Conservation (phyloP, 1,139 yeast species). For the Wickerhamomyces sp. region DNA sequence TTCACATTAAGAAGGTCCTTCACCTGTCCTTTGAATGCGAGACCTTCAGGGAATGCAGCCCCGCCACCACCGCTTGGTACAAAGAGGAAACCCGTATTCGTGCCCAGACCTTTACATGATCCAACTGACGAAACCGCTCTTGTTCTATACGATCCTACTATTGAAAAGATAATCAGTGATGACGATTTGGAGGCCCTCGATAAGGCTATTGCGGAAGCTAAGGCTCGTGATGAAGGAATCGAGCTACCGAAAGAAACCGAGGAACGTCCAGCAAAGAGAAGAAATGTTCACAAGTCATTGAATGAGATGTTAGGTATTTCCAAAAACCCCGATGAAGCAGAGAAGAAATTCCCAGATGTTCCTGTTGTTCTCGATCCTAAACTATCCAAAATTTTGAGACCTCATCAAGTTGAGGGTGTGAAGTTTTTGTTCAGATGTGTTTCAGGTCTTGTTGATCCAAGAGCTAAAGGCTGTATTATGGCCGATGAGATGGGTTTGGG, state of each 20-base stretch:
- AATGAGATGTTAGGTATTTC: slow-evolving; percentile 79
- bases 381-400: slow-evolving; percentile 77
- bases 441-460: slow-evolving; percentile 78
- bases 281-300: slow-evolving; percentile 55
- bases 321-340: slow-evolving; percentile 41
- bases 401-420: slow-evolving; percentile 97
- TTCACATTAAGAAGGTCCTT: slow-evolving; percentile 36
- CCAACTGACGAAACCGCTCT: slow-evolving; percentile 93
- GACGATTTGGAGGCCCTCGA: slow-evolving; percentile 32
- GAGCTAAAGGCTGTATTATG: slow-evolving; percentile 96
- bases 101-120: slow-evolving; percentile 89
- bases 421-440: slow-evolving; percentile 86
- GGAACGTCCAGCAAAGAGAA: slow-evolving; percentile 27
- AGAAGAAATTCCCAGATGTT: slow-evolving; percentile 65
- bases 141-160: slow-evolving; percentile 91
- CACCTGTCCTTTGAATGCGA: slow-evolving; percentile 43
- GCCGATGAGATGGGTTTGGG: slow-evolving; percentile 99
- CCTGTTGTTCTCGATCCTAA: slow-evolving; percentile 96
- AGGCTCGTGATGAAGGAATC: slow-evolving; percentile 22
- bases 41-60: slow-evolving; percentile 32
- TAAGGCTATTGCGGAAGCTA: slow-evolving; percentile 22
- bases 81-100: slow-evolving; percentile 57
- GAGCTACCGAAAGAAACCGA: slow-evolving; percentile 20
- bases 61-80: slow-evolving; percentile 86
- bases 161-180: slow-evolving; percentile 52